These are phyloP conservation scores for Daldinia sp. DNA, from an alignment of 2,329 filamentous ascomycete genomes.

Conservation along the genomic window DNA sequence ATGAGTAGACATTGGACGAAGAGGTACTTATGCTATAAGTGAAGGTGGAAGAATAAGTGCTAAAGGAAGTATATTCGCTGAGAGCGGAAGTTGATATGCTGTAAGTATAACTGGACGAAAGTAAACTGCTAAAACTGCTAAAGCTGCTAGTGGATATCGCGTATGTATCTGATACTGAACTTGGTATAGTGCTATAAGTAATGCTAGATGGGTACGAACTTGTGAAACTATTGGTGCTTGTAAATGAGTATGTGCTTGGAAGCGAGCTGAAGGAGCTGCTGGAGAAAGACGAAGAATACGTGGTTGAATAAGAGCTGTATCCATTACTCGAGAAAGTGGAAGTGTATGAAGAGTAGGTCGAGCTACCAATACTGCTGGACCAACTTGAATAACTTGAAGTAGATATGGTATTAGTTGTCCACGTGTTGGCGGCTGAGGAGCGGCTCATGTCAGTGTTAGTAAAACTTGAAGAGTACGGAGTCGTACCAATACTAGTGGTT, in stretches of 20 bases:
- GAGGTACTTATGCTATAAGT: conserved; percentile 10
- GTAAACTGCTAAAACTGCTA: conserved; percentile 3
- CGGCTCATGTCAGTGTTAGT: conserved; percentile 44
- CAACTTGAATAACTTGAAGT: conserved; percentile 15
- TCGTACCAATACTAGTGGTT: conserved; percentile 41
- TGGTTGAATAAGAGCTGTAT: neutral
- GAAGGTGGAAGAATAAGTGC: conserved; percentile 8
- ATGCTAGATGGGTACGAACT: conserved; percentile 5
- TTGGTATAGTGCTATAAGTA: conserved; percentile 7
- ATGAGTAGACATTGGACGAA: neutral
- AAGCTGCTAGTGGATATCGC: conserved; percentile 13
- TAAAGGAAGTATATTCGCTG: conserved; percentile 13
- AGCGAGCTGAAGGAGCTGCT: conserved; percentile 1
- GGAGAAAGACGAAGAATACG: conserved; percentile 6
- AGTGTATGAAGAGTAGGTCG: conserved; percentile 5
- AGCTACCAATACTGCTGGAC: neutral
- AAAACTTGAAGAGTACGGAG: conserved; percentile 42
- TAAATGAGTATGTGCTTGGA: conserved; percentile 5
- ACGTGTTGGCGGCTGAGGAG: conserved; percentile 33
- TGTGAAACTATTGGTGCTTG: conserved; percentile 7
- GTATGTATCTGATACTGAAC: conserved; percentile 13
- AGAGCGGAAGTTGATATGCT: conserved; percentile 7
- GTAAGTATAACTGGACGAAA: conserved; percentile 8
- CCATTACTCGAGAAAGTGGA: neutral
- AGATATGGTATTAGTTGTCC: conserved; percentile 23